A percentile compares a stretch with the other conserved stretches of the same genome.
These are phyloP conservation scores for Erucastrum elatum DNA, from an alignment of 345 rosid genomes.

Conservation along the genomic window DNA sequence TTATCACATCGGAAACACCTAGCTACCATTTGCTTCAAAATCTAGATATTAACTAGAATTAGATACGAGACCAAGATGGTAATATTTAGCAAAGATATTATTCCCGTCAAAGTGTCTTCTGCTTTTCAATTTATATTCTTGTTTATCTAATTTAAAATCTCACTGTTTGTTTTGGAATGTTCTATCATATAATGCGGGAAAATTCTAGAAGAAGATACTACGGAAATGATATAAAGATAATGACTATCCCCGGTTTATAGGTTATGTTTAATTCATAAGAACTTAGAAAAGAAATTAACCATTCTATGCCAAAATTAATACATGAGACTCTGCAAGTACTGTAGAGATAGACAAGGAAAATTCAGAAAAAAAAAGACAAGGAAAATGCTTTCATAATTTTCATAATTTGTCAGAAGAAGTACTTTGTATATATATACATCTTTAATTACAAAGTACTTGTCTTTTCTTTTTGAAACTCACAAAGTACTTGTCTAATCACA, in stretches of 20 bases:
- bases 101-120: slow-evolving; percentile 32
- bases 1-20: slow-evolving; percentile 1
- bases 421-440: no score
- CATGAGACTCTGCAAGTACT: no score
- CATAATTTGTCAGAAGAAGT: no score
- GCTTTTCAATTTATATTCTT: slow-evolving; percentile 35
- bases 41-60: slow-evolving; percentile 16
- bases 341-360: no score
- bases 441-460: no score
- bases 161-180: slow-evolving; percentile 30
- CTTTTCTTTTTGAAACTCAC: no score
- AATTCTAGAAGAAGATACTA: slow-evolving; percentile 30
- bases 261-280: no score
- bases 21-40: neutral
- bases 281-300: no score
- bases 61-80: slow-evolving; percentile 34
- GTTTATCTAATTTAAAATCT: slow-evolving; percentile 23
- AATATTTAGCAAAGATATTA: slow-evolving; percentile 37
- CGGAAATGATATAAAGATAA: neutral
- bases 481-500: neutral
- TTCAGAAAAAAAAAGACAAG: no score
- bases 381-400: no score
- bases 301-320: no score
- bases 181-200: slow-evolving; percentile 13
- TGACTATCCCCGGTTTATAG: no score